Percentiles rank a stretch among this genome's conserved stretches.
Evolutionary conservation across 1,139 yeast species (phyloP).

Genomic region (Debaryomyces robertsiae): DNA sequence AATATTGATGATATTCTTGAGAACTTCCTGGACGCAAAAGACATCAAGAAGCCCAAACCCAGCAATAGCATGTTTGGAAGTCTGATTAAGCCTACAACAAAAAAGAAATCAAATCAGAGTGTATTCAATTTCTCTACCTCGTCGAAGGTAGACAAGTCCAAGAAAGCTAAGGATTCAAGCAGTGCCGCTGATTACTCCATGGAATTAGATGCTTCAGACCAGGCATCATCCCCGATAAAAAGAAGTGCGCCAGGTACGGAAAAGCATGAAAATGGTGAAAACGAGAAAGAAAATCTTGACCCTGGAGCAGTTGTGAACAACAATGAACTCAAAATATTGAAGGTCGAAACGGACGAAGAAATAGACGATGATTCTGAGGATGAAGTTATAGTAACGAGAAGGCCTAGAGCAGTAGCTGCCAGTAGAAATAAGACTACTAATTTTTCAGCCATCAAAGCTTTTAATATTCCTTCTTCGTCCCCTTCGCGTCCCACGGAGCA

Average conservation of each 20-base stretch:
- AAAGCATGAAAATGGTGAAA: constrained; percentile 15
- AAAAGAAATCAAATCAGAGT: constrained; percentile 16
- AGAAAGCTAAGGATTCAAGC: constrained; percentile 16
- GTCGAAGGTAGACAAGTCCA: constrained; percentile 21
- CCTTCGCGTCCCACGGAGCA: constrained; percentile 23
- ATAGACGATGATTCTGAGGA: constrained; percentile 51
- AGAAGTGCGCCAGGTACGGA: constrained; percentile 14
- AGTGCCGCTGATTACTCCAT: constrained; percentile 19
- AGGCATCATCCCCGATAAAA: constrained; percentile 39
- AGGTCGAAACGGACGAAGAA: constrained; percentile 16
- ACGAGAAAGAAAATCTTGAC: constrained; percentile 18
- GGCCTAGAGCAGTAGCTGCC: constrained; percentile 44
- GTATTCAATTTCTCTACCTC: constrained; percentile 33
- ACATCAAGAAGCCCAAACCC: constrained; percentile 3
- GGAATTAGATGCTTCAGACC: constrained; percentile 22
- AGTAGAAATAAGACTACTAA: constrained; percentile 25
- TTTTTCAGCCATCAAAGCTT: constrained; percentile 26
- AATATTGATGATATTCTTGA: constrained; percentile 50
- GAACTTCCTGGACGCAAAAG: constrained; percentile 35
- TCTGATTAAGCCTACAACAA: constrained; percentile 16
- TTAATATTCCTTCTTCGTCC: constrained; percentile 25
- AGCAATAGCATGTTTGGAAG: constrained; percentile 14
- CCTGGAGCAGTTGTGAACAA: constrained; percentile 3
- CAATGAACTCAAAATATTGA: constrained; percentile 3
- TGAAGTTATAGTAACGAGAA: constrained; percentile 49